phyloP scores from a whole-genome alignment of 306 rosid species.

The Acacia crassicarpa region DNA sequence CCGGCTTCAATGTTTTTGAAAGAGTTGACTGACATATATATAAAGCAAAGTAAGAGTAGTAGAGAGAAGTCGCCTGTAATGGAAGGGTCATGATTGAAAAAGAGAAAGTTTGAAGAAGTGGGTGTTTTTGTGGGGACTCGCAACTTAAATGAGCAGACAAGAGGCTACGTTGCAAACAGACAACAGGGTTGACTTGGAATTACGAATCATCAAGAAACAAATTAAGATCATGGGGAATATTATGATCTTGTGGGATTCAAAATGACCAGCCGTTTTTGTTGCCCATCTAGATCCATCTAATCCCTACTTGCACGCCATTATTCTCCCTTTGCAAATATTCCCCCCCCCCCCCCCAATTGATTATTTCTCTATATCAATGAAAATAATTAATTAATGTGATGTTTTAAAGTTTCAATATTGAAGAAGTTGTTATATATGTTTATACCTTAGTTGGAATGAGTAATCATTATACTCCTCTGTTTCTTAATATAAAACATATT shows the following conservation, averaged over 20 bases:
- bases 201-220: background rate
- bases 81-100: background rate
- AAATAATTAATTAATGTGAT: background rate
- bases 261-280: background rate
- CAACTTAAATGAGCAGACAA: background rate
- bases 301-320: background rate
- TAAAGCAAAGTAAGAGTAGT: background rate
- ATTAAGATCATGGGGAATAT: background rate
- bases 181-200: slow-evolving; percentile 17
- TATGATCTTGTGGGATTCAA: background rate
- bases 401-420: background rate
- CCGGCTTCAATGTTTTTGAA: background rate
- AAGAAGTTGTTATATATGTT: background rate
- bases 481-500: too few relatives aligned
- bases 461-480: background rate
- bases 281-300: background rate
- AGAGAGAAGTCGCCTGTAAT: background rate
- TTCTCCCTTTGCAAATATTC: background rate
- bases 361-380: background rate
- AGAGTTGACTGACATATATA: background rate
- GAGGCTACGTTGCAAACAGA: background rate
- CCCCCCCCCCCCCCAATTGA: background rate
- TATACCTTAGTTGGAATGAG: background rate
- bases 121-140: background rate
- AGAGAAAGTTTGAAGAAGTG: background rate